Base-by-base conservation (phyloP, 176 grass and related monocot genomes). In the Bonia amplexicaulis region DNA sequence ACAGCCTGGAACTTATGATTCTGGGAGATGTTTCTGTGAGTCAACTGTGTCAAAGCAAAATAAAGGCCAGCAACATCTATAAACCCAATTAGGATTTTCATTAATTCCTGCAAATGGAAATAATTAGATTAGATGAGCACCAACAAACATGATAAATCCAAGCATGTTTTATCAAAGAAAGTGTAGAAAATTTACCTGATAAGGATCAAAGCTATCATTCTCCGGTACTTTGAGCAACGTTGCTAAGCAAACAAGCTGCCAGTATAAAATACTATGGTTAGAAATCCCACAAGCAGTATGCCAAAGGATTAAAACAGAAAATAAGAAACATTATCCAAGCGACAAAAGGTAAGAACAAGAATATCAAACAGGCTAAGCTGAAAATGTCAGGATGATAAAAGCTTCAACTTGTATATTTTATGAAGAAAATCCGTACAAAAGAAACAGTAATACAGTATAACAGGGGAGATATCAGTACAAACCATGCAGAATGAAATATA, bases 1-100 rank as follows among this genome's bases (percentile, higher is more conserved):
- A 96, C 96, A 85, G 93, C 96, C 74, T 99, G 96, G 80, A 99
- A 99, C 76, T 99, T 99, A 70, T 99, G 96, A 66, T 94, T 99
- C 88, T 99, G 96, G 57, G 96, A 96, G 67, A 99, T 99, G 81
- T 99, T 99, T 91, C 96, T 93, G 86, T 99, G 97, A 77, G 91
- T 94, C 84, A 99, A 88, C 66, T 96, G 96, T 66, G 96, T 96
- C 88, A 99, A 85, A 81, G 90, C 90, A 85, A 96, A 99, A 94
- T 99, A 99, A 82, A 99, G 91, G 53, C 93, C 96, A 92, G 93
- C 96, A 66, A 96, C 93, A 88, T 99, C 96, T 86, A 99, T 84
- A 85, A 96, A 89, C 47, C 93, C 92, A 80, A 99, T 99, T 49
- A 96, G 66, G 16, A 90, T 89, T 85, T 99, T 99, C 80, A 99